phyloP scores from a whole-genome alignment of 2,329 filamentous ascomycete species.

The Kalmusia sp. region DNA sequence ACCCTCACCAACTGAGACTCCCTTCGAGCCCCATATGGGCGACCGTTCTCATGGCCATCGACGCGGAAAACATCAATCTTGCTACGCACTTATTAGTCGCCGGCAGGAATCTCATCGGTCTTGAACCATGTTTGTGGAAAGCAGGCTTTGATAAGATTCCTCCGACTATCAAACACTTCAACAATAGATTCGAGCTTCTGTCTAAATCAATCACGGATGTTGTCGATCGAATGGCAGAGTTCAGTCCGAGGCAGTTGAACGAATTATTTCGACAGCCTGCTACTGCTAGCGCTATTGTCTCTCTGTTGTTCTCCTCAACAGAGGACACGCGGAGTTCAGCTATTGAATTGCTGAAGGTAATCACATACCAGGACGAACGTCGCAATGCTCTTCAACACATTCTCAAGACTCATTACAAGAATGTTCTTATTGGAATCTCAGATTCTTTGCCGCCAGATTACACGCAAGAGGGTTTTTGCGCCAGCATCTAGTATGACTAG shows the following conservation, averaged over 20 bases:
- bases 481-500: conserved; percentile 67
- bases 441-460: conserved; percentile 64
- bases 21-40: conserved; percentile 82
- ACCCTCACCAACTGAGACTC: conserved; percentile 68
- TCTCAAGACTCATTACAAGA: conserved; percentile 63
- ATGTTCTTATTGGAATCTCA: conserved; percentile 63
- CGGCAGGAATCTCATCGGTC: conserved; percentile 71
- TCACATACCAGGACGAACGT: conserved; percentile 73
- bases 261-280: conserved; percentile 71
- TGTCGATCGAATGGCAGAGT: conserved; percentile 80
- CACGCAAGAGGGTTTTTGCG: conserved; percentile 64
- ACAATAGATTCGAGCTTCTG: conserved; percentile 70
- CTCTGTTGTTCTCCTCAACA: conserved; percentile 82
- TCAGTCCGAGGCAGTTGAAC: conserved; percentile 72
- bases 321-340: conserved; percentile 79
- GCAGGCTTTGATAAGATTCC: conserved; percentile 48
- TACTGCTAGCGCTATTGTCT: conserved; percentile 77
- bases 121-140: conserved; percentile 71
- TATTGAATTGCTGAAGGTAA: conserved; percentile 80
- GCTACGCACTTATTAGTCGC: conserved; percentile 76
- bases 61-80: conserved; percentile 72
- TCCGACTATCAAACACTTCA: conserved; percentile 75
- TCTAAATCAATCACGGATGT: conserved; percentile 73
- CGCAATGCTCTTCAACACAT: conserved; percentile 67
- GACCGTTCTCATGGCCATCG: conserved; percentile 72